Base-by-base conservation (phyloP, 2,329 filamentous ascomycete genomes). In the Pyricularia sp. region DNA sequence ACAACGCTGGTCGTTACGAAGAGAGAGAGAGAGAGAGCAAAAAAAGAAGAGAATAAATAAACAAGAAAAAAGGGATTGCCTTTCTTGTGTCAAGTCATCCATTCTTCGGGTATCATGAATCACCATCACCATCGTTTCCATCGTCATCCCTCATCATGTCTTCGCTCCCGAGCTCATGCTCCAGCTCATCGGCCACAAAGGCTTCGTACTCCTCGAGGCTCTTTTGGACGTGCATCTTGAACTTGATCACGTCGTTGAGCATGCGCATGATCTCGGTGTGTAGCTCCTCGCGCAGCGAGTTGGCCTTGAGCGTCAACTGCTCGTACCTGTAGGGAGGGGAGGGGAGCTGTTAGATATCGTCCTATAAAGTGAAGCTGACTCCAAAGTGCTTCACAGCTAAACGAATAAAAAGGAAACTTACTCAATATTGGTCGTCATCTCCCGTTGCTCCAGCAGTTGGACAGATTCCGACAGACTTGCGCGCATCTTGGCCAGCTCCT, bases 341-440 rank as follows among this genome's bases (percentile, higher is more conserved):
- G 26, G 53, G 26, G 26, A 26, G 28, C 31, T 33, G 49, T 59
- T 28, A 64, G 62, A 26, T 31, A 4, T 19, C 19, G n/a, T 19
- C 19, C 12, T 9, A 49, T 13, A 13, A 59, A 30, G 3, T 2
- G 30, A 22, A 28, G 30, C 30, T 55, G 28, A 1, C 22, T 31
- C 28, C 9, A 13, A 61, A 26, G 26, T 31, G 31, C 28, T 49
- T 8, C 31, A 1, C 5, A 40, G 13, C 4, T 13, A 3, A 40
- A 40, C 3, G 9, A 24, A 33, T n/a, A 22, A 40, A 60, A n/a
- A 22, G 57, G 10, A 22, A 22, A 82, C 88, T 73, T 80, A 93
- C 89, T 97, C 93, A 70, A 97, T 94, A 67, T 93, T 96, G 13
- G 91, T 94, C 71, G 93, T 96, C 85, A 97, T 96, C 79, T 97